Percentiles rank a stretch among this genome's conserved stretches.
Evolutionary conservation across 1,284 basidiomycete genomes (phyloP).

Genomic region (Pseudozyma pruni): DNA sequence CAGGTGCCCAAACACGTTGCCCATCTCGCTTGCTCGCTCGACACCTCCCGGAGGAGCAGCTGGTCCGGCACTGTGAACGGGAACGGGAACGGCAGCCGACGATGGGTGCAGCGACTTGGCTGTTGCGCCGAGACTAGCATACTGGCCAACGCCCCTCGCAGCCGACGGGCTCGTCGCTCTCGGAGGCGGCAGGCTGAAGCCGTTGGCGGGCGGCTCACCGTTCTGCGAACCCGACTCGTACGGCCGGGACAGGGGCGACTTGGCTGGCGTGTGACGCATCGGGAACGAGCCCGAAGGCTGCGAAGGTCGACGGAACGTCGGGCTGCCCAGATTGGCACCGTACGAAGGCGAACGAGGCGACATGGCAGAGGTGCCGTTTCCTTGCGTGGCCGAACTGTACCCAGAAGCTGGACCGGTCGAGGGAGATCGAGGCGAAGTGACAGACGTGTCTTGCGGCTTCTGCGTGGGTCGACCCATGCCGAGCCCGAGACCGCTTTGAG

Average conservation of each 20-base stretch:
- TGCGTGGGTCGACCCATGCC: slow-evolving; percentile 34
- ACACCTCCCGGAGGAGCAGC: slow-evolving; percentile 5
- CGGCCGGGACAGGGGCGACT: slow-evolving; percentile 44
- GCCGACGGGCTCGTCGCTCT: slow-evolving; percentile 36
- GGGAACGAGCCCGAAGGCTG: slow-evolving; percentile 50
- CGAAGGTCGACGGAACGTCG: slow-evolving; percentile 34
- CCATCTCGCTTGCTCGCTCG: slow-evolving; percentile 6
- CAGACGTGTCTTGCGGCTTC: slow-evolving; percentile 12
- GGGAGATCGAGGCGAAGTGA: slow-evolving; percentile 35
- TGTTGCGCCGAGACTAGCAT: slow-evolving; percentile 20
- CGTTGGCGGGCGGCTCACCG: slow-evolving; percentile 24
- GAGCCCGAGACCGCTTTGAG: slow-evolving; percentile 11
- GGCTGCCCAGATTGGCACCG: slow-evolving; percentile 27
- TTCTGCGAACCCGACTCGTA: slow-evolving; percentile 25
- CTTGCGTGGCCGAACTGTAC: background rate
- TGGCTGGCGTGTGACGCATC: slow-evolving; percentile 48
- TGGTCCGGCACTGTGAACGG: background rate
- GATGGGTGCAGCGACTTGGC: slow-evolving; percentile 31
- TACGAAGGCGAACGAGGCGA: slow-evolving; percentile 44
- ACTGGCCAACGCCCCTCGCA: slow-evolving; percentile 10
- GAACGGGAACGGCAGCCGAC: slow-evolving; percentile 11
- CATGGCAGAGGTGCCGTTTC: slow-evolving; percentile 5
- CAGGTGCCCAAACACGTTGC: slow-evolving; percentile 17
- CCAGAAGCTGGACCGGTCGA: slow-evolving; percentile 13
- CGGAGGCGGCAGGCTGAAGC: slow-evolving; percentile 41